Percentiles rank a stretch among this genome's conserved stretches.
These are phyloP conservation scores for Aegilops bicornis DNA, from an alignment of 176 grass and related monocot genomes.

Conservation along the genomic window DNA sequence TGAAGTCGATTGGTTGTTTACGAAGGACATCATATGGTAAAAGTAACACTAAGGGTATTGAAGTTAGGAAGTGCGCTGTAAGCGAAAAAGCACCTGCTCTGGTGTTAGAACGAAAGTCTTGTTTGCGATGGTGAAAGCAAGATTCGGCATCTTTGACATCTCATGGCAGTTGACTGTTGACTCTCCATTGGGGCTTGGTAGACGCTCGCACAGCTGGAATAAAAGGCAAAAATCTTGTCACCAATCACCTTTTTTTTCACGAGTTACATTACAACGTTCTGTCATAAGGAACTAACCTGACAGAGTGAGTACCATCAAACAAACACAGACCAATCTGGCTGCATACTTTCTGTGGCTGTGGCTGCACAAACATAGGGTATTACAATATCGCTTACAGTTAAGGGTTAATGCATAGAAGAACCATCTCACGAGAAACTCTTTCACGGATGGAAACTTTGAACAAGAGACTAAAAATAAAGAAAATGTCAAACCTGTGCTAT, in stretches of 20 bases:
- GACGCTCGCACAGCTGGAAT: conserved; percentile 74
- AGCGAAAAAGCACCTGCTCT: conserved; percentile 53
- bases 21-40: background rate
- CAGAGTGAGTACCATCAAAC: conserved; percentile 64
- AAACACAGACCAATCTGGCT: conserved; percentile 60
- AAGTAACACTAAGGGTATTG: background rate
- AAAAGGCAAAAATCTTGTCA: background rate
- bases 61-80: background rate
- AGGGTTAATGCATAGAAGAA: background rate
- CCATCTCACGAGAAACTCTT: background rate
- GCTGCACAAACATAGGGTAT: conserved; percentile 42
- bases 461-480: background rate
- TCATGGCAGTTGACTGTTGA: conserved; percentile 74
- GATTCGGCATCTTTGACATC: conserved; percentile 75
- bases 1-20: background rate
- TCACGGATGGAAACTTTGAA: background rate
- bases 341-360: conserved; percentile 60
- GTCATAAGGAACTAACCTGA: conserved; percentile 50
- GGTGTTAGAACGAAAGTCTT: conserved; percentile 70
- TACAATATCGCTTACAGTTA: background rate
- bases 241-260: background rate
- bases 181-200: conserved; percentile 83
- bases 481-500: conserved; percentile 63
- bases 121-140: conserved; percentile 78
- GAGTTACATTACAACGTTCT: background rate